Percentiles rank a stretch among this genome's conserved stretches.
Evolutionary conservation across 2,329 filamentous ascomycete species (phyloP).

Genomic region (Acrocalymma vagum): DNA sequence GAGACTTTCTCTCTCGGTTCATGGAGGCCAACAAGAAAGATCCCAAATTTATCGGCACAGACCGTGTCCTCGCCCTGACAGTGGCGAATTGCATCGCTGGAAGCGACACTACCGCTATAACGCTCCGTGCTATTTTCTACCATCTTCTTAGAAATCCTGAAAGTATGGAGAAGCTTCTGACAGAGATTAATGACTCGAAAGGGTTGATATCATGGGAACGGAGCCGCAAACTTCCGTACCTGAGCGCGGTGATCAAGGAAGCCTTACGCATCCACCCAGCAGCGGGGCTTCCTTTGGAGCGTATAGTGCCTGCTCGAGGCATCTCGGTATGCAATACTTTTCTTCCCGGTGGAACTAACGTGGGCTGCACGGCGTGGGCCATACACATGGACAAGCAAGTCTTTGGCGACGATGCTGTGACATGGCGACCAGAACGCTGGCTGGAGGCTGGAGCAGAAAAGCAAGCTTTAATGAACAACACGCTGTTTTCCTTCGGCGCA

Average conservation of each 20-base stretch:
- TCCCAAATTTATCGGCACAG: slow-evolving; percentile 15
- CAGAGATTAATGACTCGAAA: slow-evolving; percentile 15
- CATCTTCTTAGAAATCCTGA: slow-evolving; percentile 38
- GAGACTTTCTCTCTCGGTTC: slow-evolving; percentile 20
- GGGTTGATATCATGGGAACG: slow-evolving; percentile 11
- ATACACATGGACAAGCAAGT: slow-evolving; percentile 16
- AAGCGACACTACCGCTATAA: slow-evolving; percentile 47
- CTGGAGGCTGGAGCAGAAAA: slow-evolving; percentile 12
- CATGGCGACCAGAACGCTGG: slow-evolving; percentile 26
- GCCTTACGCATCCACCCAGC: slow-evolving; percentile 53
- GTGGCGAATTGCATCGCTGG: slow-evolving; percentile 40
- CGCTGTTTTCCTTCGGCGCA: slow-evolving; percentile 19
- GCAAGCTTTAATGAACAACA: slow-evolving; percentile 41
- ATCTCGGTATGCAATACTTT: slow-evolving; percentile 1
- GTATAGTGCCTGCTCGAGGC: slow-evolving; percentile 49
- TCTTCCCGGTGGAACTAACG: slow-evolving; percentile 17
- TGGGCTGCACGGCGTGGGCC: slow-evolving; percentile 22
- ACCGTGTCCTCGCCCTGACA: slow-evolving; percentile 23
- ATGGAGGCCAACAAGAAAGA: slow-evolving; percentile 20
- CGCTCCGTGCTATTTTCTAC: slow-evolving; percentile 49
- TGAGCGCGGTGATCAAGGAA: slow-evolving; percentile 56
- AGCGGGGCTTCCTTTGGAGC: slow-evolving; percentile 49
- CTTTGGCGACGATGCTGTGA: slow-evolving; percentile 15
- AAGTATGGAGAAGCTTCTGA: slow-evolving; percentile 22
- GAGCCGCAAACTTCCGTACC: slow-evolving; percentile 38